Evolutionary conservation across 371 early-diverging fungal species (phyloP).

Genomic region (Zancudomyces culisetae): DNA sequence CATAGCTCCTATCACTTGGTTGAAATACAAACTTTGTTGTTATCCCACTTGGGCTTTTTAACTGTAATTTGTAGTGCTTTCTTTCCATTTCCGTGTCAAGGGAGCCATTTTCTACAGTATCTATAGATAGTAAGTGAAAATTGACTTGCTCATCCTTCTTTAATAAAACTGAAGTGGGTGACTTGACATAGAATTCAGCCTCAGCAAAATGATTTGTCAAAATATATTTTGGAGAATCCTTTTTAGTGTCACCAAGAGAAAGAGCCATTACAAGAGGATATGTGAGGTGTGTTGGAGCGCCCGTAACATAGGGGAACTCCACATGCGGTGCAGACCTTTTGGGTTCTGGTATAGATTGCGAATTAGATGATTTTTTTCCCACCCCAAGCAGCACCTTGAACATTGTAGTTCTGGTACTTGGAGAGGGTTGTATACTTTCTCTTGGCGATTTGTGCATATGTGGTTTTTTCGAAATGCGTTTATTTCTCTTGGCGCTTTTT

Average conservation of each 20-base stretch:
- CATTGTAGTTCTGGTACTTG: constrained; percentile 13
- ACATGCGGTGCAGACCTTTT: background rate
- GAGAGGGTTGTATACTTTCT: constrained; percentile 10
- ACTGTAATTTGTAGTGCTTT: constrained; percentile 24
- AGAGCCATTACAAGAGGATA: constrained; percentile 19
- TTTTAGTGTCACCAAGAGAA: constrained; percentile 14
- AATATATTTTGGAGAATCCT: constrained; percentile 11
- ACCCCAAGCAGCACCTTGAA: constrained; percentile 9
- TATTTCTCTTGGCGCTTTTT: background rate
- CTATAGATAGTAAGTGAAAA: constrained; percentile 23
- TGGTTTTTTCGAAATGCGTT: constrained; percentile 1
- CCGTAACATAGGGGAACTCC: background rate
- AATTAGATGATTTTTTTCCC: constrained; percentile 10
- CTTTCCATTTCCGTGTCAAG: background rate
- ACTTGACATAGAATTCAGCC: constrained; percentile 25
- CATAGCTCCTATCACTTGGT: constrained; percentile 26
- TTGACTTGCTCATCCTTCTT: constrained; percentile 14
- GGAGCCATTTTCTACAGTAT: constrained; percentile 5
- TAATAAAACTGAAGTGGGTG: constrained; percentile 15
- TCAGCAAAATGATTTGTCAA: constrained; percentile 20
- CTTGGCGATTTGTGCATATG: constrained; percentile 10
- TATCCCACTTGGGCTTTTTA: constrained; percentile 23
- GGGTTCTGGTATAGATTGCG: constrained; percentile 8
- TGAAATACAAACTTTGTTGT: constrained; percentile 27
- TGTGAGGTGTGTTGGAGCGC: constrained; percentile 9